phyloP scores from a whole-genome alignment of 768 basidiomycete species.

The Kwoniella europaea region DNA sequence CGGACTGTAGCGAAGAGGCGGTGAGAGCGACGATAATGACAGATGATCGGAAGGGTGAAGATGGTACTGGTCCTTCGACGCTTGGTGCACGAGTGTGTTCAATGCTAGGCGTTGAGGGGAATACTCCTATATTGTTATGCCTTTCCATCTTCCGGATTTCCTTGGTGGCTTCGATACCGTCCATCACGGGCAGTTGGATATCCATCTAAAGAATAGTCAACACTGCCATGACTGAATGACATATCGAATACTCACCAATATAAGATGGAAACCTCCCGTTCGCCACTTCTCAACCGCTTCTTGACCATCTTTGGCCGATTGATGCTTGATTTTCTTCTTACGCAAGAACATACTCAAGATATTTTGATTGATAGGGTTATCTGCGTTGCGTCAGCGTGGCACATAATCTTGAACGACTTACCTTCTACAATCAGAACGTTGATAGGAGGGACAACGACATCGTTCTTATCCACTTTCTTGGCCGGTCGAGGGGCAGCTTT shows the following conservation, averaged over 20 bases:
- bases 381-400: constrained; percentile 60
- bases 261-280: constrained; percentile 90
- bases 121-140: constrained; percentile 68
- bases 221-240: neutral
- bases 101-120: constrained; percentile 70
- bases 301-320: constrained; percentile 89
- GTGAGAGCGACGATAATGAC: constrained; percentile 99
- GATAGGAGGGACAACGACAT: constrained; percentile 89
- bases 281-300: constrained; percentile 97
- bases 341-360: constrained; percentile 97
- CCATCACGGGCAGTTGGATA: constrained; percentile 99
- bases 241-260: constrained; percentile 69
- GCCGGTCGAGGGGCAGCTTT: constrained; percentile 13
- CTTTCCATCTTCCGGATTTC: constrained; percentile 89
- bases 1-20: constrained; percentile 90
- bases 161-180: constrained; percentile 95
- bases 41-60: constrained; percentile 76
- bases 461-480: constrained; percentile 61
- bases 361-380: constrained; percentile 98
- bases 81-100: constrained; percentile 58
- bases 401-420: constrained; percentile 58
- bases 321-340: constrained; percentile 92
- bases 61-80: constrained; percentile 33
- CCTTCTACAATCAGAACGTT: constrained; percentile 98
- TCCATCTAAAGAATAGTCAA: constrained; percentile 75